These are phyloP conservation scores for Boletus fagicola DNA, from an alignment of 768 basidiomycete species.

Conservation along the genomic window DNA sequence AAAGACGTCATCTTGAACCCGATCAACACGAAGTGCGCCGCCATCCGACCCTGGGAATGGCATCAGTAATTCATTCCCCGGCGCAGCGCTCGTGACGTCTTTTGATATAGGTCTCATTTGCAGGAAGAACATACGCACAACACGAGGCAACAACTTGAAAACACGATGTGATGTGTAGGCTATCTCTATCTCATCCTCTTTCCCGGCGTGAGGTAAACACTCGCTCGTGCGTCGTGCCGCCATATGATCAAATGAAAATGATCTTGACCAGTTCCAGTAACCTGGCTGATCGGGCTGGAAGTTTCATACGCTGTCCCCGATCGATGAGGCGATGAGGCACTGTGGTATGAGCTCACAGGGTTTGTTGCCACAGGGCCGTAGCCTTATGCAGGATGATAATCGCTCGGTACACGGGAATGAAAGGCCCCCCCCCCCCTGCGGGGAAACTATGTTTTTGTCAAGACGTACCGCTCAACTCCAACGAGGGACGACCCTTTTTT, in stretches of 20 bases:
- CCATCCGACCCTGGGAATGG: constrained; percentile 1
- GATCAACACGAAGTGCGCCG: constrained; percentile 4
- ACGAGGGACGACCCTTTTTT: constrained; percentile 1
- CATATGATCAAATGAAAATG: constrained; percentile 5
- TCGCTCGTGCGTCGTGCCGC: not conserved
- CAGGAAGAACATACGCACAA: constrained; percentile 13
- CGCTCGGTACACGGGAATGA: constrained; percentile 17
- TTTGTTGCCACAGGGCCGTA: constrained; percentile 11
- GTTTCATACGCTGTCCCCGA: constrained; percentile 1
- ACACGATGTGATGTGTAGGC: constrained; percentile 11
- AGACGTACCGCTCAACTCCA: not conserved
- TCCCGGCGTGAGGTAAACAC: not conserved
- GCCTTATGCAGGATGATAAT: constrained; percentile 2
- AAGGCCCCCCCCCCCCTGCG: constrained; percentile 5
- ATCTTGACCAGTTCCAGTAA: not conserved
- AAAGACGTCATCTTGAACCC: constrained; percentile 8
- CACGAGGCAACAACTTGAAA: constrained; percentile 14
- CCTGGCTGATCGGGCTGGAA: constrained; percentile 10
- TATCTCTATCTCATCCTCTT: constrained; percentile 11
- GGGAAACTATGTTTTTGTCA: constrained; percentile 4
- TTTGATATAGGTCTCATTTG: not conserved
- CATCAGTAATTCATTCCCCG: constrained; percentile 1
- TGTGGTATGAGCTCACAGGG: constrained; percentile 16
- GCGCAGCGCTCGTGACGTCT: constrained; percentile 10
- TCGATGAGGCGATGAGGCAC: constrained; percentile 12